Evolutionary conservation across 176 grass and related monocot species (phyloP), one percentile per base, ranked within the genome.

Genomic region (Hordeum marinum): DNA sequence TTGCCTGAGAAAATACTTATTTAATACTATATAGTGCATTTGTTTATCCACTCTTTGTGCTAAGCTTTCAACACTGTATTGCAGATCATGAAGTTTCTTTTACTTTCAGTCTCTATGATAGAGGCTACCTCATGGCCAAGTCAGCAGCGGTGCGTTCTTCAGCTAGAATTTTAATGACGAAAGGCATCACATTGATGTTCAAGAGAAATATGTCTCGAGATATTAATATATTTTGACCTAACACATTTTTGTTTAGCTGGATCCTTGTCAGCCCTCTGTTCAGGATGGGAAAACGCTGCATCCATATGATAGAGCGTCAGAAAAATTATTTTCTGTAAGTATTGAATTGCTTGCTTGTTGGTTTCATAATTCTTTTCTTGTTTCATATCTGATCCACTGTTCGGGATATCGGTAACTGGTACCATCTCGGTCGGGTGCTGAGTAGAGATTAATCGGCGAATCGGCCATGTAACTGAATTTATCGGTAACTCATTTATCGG

Each of bases 71-170:
- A 73, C 9, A 62, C 63, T 75, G 40, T 80, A 54, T 83, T 70
- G 81, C 89, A 99, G 93, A 94, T 50, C 76, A 89, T 72, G 96
- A 99, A 50, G 96, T 94, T 88, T 99, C 96, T 83, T 99, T 99
- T 71, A 90, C 88, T 48, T 88, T 99, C 80, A 99, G 80, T 87
- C 89, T 99, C 63, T 99, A 89, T 87, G 89, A 76, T 68, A 90
- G 75, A 77, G 96, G 96, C 80, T 99, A 99, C 85, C 90, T 90
- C 46, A 90, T 99, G 73, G 92, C 93, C 63, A 96, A 91, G 71
- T 85, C 96, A 74, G 75, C 88, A 79, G 79, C 81, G 86, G 96
- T 99, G 64, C 37, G 90, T 94, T 84, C 52, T 72, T 58, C 59
- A n/a, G 78, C 76, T 90, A 75, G n/a, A 72, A 86, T 11, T 65